Evolutionary conservation across 1,139 yeast genomes (phyloP), one percentile per base, ranked within the genome.

Genomic region (Debaryomyces fabryi): DNA sequence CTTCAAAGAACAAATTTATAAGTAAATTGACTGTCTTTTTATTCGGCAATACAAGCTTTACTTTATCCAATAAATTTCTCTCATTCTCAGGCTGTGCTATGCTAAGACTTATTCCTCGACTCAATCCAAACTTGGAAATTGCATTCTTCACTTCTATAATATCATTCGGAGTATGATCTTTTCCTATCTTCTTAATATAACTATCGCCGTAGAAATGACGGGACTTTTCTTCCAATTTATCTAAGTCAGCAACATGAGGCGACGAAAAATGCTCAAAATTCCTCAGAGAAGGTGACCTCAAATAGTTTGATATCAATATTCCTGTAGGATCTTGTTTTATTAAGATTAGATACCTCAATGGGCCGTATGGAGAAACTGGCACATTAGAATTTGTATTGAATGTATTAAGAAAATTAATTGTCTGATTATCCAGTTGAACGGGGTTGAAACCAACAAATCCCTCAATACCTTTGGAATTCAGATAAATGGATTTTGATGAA

Each of bases 1-100:
- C 61, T 3, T 56, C 59, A 57, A 81, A 80, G 56, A 70, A 82
- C 29, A 34, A 21, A 6, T 36, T 32, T 2, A 38, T 13, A 21
- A 49, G 36, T 15, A 49, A 27, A 5, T 25, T 9, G 5, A 46
- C 10, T 4, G 39, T 29, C 37, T 8, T 47, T 44, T 15, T 48
- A 18, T 42, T 53, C 44, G 33, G 46, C 27, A 25, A 46, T 13
- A 61, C 51, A 40, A 59, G 7, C 10, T 15, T 34, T 18, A 34
- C 18, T 8, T 18, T 16, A 32, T 15, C 21, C 8, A 32, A 32
- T 15, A 32, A 15, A n/a, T 8, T 32, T 7, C n/a, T 12, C 5
- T 27, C 13, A 27, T 27, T 10, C 6, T 10, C 24, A 7, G 8
- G 24, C 24, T 21, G 24, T 21, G 8, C 8, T 2, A 6, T 21